A percentile compares a stretch with the other conserved stretches of the same genome.
phyloP scores from a whole-genome alignment of 129 eudicot species.

The Smallanthus sonchifolius region DNA sequence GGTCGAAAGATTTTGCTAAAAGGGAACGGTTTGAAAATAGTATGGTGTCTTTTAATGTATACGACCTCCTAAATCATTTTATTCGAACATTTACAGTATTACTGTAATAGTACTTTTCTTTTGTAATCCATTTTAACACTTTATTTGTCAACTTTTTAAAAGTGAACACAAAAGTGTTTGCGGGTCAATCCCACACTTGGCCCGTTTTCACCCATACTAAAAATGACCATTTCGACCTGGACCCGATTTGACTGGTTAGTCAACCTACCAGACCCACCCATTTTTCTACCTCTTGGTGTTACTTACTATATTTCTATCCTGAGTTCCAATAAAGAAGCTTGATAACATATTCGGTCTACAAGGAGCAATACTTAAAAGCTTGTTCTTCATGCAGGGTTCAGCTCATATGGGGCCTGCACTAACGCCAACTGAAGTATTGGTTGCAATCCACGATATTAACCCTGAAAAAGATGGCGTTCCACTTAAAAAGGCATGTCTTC shows the following conservation, averaged over 20 bases:
- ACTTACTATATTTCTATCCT: background rate
- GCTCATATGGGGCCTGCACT: conserved; percentile 96
- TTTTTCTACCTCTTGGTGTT: too few relatives aligned
- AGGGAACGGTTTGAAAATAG: background rate
- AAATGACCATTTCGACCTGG: too few relatives aligned
- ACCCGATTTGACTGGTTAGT: too few relatives aligned
- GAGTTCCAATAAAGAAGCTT: background rate
- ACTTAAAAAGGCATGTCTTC: conserved; percentile 68
- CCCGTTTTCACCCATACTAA: too few relatives aligned
- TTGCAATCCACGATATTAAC: conserved; percentile 83
- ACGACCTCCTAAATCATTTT: background rate
- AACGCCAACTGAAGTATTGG: conserved; percentile 95
- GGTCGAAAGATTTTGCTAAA: background rate
- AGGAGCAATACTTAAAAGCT: conserved; percentile 1
- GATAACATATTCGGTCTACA: background rate
- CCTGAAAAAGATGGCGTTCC: conserved; percentile 88
- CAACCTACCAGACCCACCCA: too few relatives aligned
- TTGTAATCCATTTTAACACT: background rate
- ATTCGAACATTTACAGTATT: background rate
- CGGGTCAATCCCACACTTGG: too few relatives aligned
- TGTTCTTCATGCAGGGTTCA: conserved; percentile 62
- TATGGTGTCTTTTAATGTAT: background rate
- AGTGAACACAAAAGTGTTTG: too few relatives aligned
- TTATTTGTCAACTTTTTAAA: too few relatives aligned
- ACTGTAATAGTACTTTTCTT: background rate